These are phyloP conservation scores for Xylaria bambusicola DNA, from an alignment of 495 filamentous ascomycete species.

Conservation along the genomic window DNA sequence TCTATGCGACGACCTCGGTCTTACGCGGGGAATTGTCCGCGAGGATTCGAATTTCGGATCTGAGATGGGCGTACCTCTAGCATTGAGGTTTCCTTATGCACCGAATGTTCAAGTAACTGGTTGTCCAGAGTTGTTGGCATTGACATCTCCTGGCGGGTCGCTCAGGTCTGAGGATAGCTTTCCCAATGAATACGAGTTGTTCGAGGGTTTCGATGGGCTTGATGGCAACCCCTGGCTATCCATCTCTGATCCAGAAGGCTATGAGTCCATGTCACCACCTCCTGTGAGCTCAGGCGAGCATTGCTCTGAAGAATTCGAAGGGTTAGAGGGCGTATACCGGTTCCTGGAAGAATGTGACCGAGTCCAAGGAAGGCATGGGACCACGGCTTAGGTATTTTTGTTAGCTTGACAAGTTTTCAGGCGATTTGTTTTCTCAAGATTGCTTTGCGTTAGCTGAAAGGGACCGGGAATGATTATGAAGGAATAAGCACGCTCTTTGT, in stretches of 20 bases:
- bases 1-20: conserved; percentile 82
- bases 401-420: too few relatives aligned
- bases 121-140: conserved; percentile 23
- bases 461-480: neutral
- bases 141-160: conserved; percentile 55
- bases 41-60: conserved; percentile 76
- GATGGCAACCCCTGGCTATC: conserved; percentile 52
- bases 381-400: conserved; percentile 5
- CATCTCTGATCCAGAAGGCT: conserved; percentile 46
- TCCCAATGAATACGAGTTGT: conserved; percentile 44
- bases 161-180: conserved; percentile 43
- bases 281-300: conserved; percentile 42
- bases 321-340: conserved; percentile 79
- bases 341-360: conserved; percentile 87
- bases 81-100: conserved; percentile 83
- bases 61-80: conserved; percentile 65
- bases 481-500: conserved; percentile 33
- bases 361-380: conserved; percentile 42
- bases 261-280: conserved; percentile 51
- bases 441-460: neutral
- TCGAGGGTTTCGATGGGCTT: conserved; percentile 31
- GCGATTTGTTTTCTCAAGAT: conserved; percentile 7
- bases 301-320: conserved; percentile 65
- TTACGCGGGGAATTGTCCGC: conserved; percentile 71
- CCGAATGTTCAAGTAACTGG: conserved; percentile 50